These are phyloP conservation scores for Dinochytrium kinnereticum DNA, from an alignment of 371 early-diverging fungal genomes.

Conservation along the genomic window DNA sequence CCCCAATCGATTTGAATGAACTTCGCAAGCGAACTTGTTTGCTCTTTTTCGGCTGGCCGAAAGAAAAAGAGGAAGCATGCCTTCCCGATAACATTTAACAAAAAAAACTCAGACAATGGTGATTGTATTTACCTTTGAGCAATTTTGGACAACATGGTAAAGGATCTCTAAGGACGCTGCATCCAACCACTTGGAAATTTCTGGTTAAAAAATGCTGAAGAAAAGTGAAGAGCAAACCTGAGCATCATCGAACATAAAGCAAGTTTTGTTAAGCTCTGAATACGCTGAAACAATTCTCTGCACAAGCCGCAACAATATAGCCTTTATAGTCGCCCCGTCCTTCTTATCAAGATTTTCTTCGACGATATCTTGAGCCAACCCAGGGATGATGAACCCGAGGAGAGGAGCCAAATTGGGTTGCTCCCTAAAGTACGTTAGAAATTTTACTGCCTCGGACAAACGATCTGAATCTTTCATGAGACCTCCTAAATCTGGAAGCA, in stretches of 20 bases:
- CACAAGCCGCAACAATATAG: background rate
- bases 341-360: background rate
- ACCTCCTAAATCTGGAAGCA: background rate
- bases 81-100: background rate
- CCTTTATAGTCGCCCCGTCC: background rate
- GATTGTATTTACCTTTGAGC: slow-evolving; percentile 10
- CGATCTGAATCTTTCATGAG: background rate
- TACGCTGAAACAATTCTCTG: background rate
- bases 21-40: too few relatives aligned
- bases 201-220: too few relatives aligned
- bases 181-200: slow-evolving; percentile 13
- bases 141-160: background rate
- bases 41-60: too few relatives aligned
- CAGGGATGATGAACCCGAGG: background rate
- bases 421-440: background rate
- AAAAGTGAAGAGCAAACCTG: background rate
- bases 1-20: too few relatives aligned
- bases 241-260: background rate
- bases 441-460: background rate
- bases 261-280: background rate
- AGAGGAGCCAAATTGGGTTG: background rate
- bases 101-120: background rate
- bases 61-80: background rate
- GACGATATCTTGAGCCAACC: background rate
- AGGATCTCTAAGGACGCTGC: background rate